Evolutionary conservation across 169 alveolate species (phyloP).

Genomic region (Cryptosporidium viatorum): DNA sequence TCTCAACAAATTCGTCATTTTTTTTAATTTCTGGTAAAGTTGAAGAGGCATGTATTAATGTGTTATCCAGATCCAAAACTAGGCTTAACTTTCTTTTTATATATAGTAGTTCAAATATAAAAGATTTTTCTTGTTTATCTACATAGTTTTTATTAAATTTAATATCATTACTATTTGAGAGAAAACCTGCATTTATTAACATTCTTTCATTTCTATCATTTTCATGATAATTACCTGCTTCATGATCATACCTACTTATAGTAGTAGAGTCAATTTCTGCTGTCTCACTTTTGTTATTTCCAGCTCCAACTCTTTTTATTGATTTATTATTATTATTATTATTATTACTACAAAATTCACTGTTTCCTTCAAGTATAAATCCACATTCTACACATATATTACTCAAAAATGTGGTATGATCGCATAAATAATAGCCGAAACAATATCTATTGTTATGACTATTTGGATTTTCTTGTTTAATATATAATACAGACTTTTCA

Average conservation of each 20-base stretch:
- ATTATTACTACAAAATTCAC: not conserved
- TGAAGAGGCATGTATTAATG: constrained; percentile 85
- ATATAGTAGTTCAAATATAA: constrained; percentile 42
- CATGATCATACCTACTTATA: not conserved
- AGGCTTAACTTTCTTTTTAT: constrained; percentile 81
- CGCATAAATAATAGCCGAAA: constrained; percentile 44
- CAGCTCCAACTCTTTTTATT: not conserved
- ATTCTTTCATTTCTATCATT: constrained; percentile 9
- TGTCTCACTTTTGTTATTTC: not conserved
- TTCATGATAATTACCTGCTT: not conserved
- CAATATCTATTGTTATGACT: not conserved
- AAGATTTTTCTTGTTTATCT: constrained; percentile 40
- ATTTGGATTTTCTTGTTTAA: not conserved
- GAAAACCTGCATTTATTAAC: constrained; percentile 61
- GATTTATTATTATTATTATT: not conserved
- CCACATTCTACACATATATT: constrained; percentile 69
- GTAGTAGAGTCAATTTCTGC: not conserved
- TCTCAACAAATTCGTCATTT: not conserved
- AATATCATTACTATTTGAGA: constrained; percentile 36
- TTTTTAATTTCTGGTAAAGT: constrained; percentile 46
- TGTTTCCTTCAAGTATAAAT: not conserved
- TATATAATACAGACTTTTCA: not conserved
- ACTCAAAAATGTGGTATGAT: constrained; percentile 52
- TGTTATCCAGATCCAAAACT: constrained; percentile 86
- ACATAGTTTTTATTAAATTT: constrained; percentile 38